Conservation (phyloP, 2,329 filamentous ascomycete genomes). For the Colletotrichum kahawae region DNA sequence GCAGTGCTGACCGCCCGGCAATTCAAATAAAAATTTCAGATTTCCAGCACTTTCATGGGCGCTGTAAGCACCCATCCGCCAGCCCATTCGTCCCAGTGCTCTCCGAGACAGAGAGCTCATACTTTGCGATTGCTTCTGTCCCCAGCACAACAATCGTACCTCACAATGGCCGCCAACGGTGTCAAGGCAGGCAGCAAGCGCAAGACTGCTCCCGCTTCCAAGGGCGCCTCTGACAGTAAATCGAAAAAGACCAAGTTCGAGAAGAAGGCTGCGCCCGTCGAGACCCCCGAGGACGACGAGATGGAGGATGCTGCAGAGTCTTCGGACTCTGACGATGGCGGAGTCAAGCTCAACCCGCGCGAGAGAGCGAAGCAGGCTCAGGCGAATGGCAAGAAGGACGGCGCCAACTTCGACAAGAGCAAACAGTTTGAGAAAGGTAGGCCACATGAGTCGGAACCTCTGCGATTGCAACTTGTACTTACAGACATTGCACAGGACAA, state of each 20-base stretch:
- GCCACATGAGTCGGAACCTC: slow-evolving; percentile 10
- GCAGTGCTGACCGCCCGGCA: slow-evolving; percentile 39
- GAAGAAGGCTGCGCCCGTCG: slow-evolving; percentile 36
- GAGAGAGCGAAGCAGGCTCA: slow-evolving; percentile 36
- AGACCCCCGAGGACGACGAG: slow-evolving; percentile 29
- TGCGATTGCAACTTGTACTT: not conserved
- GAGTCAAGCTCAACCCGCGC: slow-evolving; percentile 45
- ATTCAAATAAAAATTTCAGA: slow-evolving; percentile 30
- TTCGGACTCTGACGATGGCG: slow-evolving; percentile 60
- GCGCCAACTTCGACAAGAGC: slow-evolving; percentile 34
- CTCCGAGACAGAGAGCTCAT: not conserved
- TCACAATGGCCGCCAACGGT: slow-evolving; percentile 53
- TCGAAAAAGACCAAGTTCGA: slow-evolving; percentile 57
- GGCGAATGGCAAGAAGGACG: slow-evolving; percentile 28
- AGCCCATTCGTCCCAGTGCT: not conserved
- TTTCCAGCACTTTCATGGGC: slow-evolving; percentile 5
- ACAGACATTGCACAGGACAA: slow-evolving; percentile 46
- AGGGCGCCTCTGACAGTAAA: slow-evolving; percentile 46
- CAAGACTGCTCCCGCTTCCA: slow-evolving; percentile 54
- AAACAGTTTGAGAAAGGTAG: slow-evolving; percentile 49
- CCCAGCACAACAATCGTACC: not conserved
- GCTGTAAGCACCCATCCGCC: not conserved
- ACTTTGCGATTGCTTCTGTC: slow-evolving; percentile 3
- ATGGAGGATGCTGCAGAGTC: slow-evolving; percentile 37
- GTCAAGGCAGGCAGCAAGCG: slow-evolving; percentile 58